Evolutionary conservation across 2,329 filamentous ascomycete genomes (phyloP).

Genomic region (Talaromyces islandicus): DNA sequence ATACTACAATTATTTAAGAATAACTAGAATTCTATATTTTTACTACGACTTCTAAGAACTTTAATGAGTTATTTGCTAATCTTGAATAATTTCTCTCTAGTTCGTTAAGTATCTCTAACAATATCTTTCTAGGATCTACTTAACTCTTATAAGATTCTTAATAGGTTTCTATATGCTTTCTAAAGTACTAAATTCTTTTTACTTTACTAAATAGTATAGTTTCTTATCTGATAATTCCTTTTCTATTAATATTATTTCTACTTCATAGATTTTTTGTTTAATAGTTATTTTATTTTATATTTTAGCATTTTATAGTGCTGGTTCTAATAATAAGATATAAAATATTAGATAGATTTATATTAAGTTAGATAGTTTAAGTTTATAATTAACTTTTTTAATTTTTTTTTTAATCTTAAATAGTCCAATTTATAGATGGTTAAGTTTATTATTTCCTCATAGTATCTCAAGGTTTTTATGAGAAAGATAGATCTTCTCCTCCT

Average conservation of each 20-base stretch:
- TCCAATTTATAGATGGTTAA: neutral
- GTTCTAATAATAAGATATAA: constrained; percentile 2
- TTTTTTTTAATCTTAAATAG: constrained; percentile 1
- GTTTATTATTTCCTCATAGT: neutral
- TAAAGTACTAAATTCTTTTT: no score
- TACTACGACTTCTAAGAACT: neutral
- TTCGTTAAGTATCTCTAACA: neutral
- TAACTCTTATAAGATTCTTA: no score
- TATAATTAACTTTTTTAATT: constrained; percentile 3
- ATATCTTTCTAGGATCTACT: neutral
- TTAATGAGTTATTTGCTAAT: neutral
- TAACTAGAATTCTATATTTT: no score
- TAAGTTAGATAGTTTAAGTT: neutral
- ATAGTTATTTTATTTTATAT: neutral
- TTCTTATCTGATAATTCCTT: neutral
- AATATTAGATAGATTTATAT: neutral
- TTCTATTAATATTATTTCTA: neutral
- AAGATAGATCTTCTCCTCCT: neutral
- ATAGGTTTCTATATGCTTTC: no score
- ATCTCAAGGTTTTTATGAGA: neutral
- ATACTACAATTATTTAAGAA: no score
- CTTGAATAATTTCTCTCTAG: neutral
- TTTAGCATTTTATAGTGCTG: neutral
- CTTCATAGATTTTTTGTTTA: neutral
- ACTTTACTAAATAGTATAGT: neutral